A percentile compares a stretch with the other conserved stretches of the same genome.
phyloP scores from a whole-genome alignment of 2,329 filamentous ascomycete species.

The Claviceps sorghi region DNA sequence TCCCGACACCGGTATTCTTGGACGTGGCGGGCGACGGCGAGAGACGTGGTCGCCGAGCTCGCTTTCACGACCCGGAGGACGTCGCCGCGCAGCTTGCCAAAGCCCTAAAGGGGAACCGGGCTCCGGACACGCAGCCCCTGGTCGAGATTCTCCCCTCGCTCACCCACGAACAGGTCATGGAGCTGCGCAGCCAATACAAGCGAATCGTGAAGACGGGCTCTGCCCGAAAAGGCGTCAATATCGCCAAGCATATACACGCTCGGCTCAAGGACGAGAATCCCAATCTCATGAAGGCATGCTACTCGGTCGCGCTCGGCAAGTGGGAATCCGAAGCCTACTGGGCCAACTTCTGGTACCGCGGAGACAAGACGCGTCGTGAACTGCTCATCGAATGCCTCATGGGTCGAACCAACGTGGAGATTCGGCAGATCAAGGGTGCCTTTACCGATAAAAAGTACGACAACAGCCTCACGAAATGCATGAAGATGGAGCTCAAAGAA shows the following conservation, averaged over 20 bases:
- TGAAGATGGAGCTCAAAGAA: slow-evolving; percentile 83
- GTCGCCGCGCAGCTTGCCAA: slow-evolving; percentile 65
- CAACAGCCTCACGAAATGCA: slow-evolving; percentile 67
- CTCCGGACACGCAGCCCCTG: slow-evolving; percentile 54
- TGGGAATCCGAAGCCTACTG: slow-evolving; percentile 96
- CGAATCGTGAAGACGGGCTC: slow-evolving; percentile 65
- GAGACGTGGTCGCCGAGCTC: slow-evolving; percentile 40
- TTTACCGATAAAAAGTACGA: slow-evolving; percentile 88
- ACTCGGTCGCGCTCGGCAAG: slow-evolving; percentile 72
- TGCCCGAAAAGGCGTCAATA: slow-evolving; percentile 63
- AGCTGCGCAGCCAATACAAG: slow-evolving; percentile 83
- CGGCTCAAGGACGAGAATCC: slow-evolving; percentile 59
- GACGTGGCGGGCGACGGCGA: slow-evolving; percentile 29
- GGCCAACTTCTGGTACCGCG: slow-evolving; percentile 97
- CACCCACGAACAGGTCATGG: slow-evolving; percentile 74
- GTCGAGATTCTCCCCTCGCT: slow-evolving; percentile 74
- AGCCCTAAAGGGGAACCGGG: slow-evolving; percentile 53
- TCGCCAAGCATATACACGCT: slow-evolving; percentile 71
- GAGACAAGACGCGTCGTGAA: slow-evolving; percentile 69
- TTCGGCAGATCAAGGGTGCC: slow-evolving; percentile 68
- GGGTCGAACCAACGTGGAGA: slow-evolving; percentile 78
- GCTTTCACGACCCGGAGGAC: slow-evolving; percentile 74
- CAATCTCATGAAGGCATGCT: slow-evolving; percentile 78
- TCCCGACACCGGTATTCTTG: slow-evolving; percentile 37
- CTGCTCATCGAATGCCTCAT: slow-evolving; percentile 87